These are phyloP conservation scores for Chaetothyriales sp. DNA, from an alignment of 2,329 filamentous ascomycete species.

Conservation along the genomic window DNA sequence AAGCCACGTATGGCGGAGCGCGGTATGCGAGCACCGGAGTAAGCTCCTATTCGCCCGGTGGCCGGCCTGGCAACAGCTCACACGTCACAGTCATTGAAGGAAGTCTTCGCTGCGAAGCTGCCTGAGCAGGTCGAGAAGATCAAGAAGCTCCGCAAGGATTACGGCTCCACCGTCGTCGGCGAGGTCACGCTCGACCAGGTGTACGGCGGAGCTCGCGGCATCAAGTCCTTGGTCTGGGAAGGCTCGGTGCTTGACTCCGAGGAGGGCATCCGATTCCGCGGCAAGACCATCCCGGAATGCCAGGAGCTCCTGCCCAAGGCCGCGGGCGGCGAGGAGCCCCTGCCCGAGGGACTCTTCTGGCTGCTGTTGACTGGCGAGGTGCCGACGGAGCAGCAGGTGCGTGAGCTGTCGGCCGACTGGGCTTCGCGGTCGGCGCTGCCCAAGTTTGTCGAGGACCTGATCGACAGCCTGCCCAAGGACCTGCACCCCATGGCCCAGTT, in stretches of 20 bases:
- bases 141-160: constrained; percentile 94
- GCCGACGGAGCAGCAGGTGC: constrained; percentile 93
- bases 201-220: constrained; percentile 96
- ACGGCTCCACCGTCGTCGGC: constrained; percentile 87
- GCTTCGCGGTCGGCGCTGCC: constrained; percentile 92
- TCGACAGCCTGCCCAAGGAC: constrained; percentile 97
- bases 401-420: constrained; percentile 96
- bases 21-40: constrained; percentile 77
- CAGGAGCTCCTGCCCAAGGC: constrained; percentile 95
- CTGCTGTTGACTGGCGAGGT: constrained; percentile 96
- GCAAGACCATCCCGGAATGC: constrained; percentile 98
- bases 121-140: constrained; percentile 97
- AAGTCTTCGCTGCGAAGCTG: constrained; percentile 91
- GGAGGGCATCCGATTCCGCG: constrained; percentile 98
- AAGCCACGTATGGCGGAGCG: constrained; percentile 64
- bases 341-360: constrained; percentile 99
- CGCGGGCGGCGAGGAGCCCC: constrained; percentile 87
- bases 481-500: constrained; percentile 99
- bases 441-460: constrained; percentile 98
- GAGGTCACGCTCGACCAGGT: constrained; percentile 99
- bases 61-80: constrained; percentile 72
- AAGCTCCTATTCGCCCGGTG: constrained; percentile 59
- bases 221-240: constrained; percentile 98
- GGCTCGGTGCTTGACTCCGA: constrained; percentile 94
- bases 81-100: constrained; percentile 68